Conservation (phyloP, 148 eudicot species). For the Arbutus unedo region DNA sequence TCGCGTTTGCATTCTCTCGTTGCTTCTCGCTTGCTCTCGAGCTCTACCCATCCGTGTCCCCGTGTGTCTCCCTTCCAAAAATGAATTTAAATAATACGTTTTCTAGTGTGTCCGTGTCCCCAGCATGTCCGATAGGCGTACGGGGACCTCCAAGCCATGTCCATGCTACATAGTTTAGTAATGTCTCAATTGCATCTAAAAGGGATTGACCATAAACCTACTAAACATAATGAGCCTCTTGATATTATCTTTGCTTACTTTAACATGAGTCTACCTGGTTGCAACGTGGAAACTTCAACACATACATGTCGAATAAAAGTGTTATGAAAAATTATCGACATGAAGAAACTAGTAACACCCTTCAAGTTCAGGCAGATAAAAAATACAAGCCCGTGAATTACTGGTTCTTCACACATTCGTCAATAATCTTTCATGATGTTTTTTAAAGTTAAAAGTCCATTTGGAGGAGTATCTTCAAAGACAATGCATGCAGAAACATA, state of each 20-base stretch:
- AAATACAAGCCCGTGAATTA: background rate
- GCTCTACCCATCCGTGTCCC: too few relatives aligned
- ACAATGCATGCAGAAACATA: background rate
- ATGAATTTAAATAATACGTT: too few relatives aligned
- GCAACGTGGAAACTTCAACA: slow-evolving; percentile 8
- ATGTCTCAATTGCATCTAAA: background rate
- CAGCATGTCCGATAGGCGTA: too few relatives aligned
- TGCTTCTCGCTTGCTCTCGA: too few relatives aligned
- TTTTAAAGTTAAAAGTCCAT: background rate
- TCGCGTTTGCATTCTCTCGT: background rate
- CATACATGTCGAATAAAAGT: background rate
- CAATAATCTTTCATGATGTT: background rate
- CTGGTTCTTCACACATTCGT: background rate
- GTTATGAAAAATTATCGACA: background rate
- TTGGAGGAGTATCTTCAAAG: background rate
- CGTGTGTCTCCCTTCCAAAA: too few relatives aligned
- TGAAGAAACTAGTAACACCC: background rate
- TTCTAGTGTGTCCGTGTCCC: too few relatives aligned
- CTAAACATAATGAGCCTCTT: background rate
- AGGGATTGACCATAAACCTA: background rate
- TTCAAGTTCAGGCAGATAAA: background rate
- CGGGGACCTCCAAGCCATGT: too few relatives aligned
- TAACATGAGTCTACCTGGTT: background rate
- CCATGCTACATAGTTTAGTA: background rate
- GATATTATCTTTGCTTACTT: background rate